Evolutionary conservation across 805 yeast genomes (phyloP).

Genomic region (Candida fluviatilis): DNA sequence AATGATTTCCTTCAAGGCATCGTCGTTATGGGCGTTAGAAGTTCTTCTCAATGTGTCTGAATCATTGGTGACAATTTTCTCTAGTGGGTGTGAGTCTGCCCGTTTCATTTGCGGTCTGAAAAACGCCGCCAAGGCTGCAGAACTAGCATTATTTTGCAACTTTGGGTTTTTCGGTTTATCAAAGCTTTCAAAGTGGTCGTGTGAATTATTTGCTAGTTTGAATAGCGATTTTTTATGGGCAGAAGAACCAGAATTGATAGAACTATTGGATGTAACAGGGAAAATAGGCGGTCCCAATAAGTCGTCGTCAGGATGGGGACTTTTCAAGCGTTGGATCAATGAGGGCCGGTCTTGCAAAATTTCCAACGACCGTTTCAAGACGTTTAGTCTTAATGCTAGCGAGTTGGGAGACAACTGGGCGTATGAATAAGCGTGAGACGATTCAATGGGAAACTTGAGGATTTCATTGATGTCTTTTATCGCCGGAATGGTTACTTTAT

Average conservation of each 20-base stretch:
- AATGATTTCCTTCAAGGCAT: slow-evolving; percentile 48
- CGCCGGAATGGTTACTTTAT: neutral
- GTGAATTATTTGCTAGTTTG: neutral
- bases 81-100: slow-evolving; percentile 34
- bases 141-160: slow-evolving; percentile 41
- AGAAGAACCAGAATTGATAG: neutral
- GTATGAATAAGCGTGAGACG: slow-evolving; percentile 81
- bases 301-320: slow-evolving; percentile 2
- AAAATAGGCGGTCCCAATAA: neutral
- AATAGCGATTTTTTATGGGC: neutral
- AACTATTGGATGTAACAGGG: neutral
- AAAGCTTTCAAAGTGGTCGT: slow-evolving; percentile 6
- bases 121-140: slow-evolving; percentile 45
- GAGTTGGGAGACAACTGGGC: slow-evolving; percentile 81
- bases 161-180: slow-evolving; percentile 13
- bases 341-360: slow-evolving; percentile 65
- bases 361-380: slow-evolving; percentile 71
- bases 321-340: slow-evolving; percentile 14
- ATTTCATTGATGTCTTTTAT: slow-evolving; percentile 31
- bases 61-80: slow-evolving; percentile 7
- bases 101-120: slow-evolving; percentile 34
- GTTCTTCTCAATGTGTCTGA: slow-evolving; percentile 5
- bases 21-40: slow-evolving; percentile 9
- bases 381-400: slow-evolving; percentile 67
- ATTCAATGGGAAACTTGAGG: slow-evolving; percentile 66